A percentile compares a stretch with the other conserved stretches of the same genome.
Evolutionary conservation across 306 rosid genomes (phyloP).

Genomic region (Quercus agrifolia): DNA sequence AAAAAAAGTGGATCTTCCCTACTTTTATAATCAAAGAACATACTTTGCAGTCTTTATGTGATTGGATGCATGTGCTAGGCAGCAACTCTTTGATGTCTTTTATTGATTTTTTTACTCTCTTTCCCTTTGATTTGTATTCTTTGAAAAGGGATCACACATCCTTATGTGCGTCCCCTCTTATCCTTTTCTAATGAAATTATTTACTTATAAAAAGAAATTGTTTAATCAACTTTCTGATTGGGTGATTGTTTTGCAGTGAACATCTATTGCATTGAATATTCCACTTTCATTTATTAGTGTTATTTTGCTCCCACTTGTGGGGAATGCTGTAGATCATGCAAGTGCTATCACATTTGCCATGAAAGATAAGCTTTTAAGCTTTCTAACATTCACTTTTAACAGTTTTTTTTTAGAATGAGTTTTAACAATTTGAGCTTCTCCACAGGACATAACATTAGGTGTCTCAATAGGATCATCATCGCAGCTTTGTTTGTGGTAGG

Average conservation of each 20-base stretch:
- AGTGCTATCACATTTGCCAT: constrained; percentile 84
- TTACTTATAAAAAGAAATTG: background rate
- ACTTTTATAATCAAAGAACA: too few relatives aligned
- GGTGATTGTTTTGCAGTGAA: constrained; percentile 51
- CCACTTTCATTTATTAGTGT: constrained; percentile 76
- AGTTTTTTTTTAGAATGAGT: background rate
- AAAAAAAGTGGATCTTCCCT: too few relatives aligned
- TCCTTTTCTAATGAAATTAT: too few relatives aligned
- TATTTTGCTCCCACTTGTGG: constrained; percentile 79
- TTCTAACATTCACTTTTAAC: background rate
- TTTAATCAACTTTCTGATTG: constrained; percentile 14
- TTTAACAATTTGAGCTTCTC: constrained; percentile 18
- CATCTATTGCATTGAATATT: constrained; percentile 55
- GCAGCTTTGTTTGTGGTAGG: constrained; percentile 82
- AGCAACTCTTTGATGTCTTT: too few relatives aligned
- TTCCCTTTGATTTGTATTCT: too few relatives aligned
- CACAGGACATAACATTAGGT: constrained; percentile 77
- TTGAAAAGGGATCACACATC: too few relatives aligned
- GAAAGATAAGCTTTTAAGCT: constrained; percentile 82
- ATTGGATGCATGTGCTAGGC: too few relatives aligned
- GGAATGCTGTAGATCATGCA: constrained; percentile 93
- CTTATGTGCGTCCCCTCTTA: too few relatives aligned
- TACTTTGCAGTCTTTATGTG: too few relatives aligned
- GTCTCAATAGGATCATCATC: constrained; percentile 85
- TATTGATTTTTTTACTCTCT: too few relatives aligned